Evolutionary conservation across 805 yeast genomes (phyloP).

Genomic region (Grigorovia humatica): DNA sequence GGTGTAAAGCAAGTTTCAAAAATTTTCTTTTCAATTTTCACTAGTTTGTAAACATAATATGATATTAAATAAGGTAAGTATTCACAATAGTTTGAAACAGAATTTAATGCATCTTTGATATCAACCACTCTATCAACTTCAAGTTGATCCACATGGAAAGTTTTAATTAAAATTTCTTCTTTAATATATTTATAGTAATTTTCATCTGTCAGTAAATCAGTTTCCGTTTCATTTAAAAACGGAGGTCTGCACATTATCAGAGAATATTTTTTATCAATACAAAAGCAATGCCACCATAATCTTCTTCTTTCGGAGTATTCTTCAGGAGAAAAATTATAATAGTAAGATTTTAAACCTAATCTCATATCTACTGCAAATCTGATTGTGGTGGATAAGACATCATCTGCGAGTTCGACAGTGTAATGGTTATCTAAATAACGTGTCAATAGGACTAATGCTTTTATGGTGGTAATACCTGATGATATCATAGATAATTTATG

Average conservation of each 20-base stretch:
- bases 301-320: conserved; percentile 32
- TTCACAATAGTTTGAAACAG: conserved; percentile 12
- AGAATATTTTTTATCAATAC: conserved; percentile 16
- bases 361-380: conserved; percentile 50
- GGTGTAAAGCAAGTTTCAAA: conserved; percentile 14
- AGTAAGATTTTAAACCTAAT: conserved; percentile 37
- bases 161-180: conserved; percentile 5
- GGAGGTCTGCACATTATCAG: conserved; percentile 17
- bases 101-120: conserved; percentile 11
- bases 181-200: conserved; percentile 14
- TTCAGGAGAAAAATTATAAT: conserved; percentile 26
- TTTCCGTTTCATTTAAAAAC: conserved; percentile 14
- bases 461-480: conserved; percentile 43
- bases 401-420: conserved; percentile 35
- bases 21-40: conserved; percentile 11
- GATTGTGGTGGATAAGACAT: conserved; percentile 36
- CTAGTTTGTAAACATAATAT: conserved; percentile 12
- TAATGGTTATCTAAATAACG: conserved; percentile 27
- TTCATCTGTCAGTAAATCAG: conserved; percentile 16
- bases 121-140: conserved; percentile 8
- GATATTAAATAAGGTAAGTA: conserved; percentile 16
- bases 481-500: conserved; percentile 39
- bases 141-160: conserved; percentile 3
- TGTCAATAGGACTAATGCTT: conserved; percentile 41
- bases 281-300: conserved; percentile 39